These are phyloP conservation scores for Skeletonema marinoi DNA, from an alignment of 108 stramenopile species.

Conservation along the genomic window DNA sequence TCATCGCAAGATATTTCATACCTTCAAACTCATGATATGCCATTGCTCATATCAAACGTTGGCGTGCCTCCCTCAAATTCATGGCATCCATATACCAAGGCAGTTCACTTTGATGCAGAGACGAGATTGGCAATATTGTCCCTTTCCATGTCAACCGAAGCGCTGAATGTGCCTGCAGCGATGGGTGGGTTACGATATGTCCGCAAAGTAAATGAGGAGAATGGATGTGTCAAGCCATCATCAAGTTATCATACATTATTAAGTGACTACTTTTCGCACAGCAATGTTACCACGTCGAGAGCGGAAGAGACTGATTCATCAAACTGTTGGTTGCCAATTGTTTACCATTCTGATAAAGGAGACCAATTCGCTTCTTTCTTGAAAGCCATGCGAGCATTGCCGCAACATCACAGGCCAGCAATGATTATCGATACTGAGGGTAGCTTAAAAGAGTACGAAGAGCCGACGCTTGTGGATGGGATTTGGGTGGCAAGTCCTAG, in stretches of 20 bases:
- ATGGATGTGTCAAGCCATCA: constrained; percentile 11
- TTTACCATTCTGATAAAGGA: background rate
- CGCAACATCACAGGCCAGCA: background rate
- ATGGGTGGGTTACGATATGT: constrained; percentile 21
- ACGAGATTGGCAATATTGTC: constrained; percentile 25
- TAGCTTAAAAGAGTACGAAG: background rate
- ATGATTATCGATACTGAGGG: constrained; percentile 1
- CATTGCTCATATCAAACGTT: constrained; percentile 28
- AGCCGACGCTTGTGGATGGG: background rate
- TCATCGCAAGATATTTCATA: constrained; percentile 25
- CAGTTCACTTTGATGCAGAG: constrained; percentile 20
- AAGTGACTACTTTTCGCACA: background rate
- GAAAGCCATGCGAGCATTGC: background rate
- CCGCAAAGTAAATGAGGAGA: constrained; percentile 15
- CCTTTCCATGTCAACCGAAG: background rate
- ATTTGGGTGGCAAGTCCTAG: constrained; percentile 10
- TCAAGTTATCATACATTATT: background rate
- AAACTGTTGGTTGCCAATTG: background rate
- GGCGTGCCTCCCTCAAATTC: constrained; percentile 20
- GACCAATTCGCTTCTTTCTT: background rate
- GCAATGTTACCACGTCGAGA: background rate
- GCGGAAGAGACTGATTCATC: background rate
- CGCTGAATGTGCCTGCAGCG: constrained; percentile 1
- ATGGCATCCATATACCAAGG: constrained; percentile 19
- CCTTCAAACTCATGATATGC: constrained; percentile 19